Evolutionary conservation across 768 basidiomycete species (phyloP).

Genomic region (Mycena leptocephala): DNA sequence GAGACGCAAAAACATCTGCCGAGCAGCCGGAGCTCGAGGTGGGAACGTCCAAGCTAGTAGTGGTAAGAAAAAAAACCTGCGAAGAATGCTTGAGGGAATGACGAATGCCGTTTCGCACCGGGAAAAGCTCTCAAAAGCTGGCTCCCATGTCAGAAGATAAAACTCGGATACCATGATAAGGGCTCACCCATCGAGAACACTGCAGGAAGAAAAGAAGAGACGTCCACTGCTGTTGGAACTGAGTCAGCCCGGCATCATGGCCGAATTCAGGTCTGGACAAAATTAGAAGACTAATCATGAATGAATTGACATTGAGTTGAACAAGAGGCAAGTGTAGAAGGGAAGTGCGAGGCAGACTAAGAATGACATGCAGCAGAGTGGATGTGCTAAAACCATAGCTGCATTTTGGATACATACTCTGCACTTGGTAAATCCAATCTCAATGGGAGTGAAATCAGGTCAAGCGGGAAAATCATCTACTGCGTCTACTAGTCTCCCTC

Average conservation of each 20-base stretch:
- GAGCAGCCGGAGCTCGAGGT: too few species aligned
- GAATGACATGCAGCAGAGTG: not conserved
- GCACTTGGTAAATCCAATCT: not conserved
- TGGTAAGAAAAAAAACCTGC: not conserved
- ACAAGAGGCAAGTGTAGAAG: not conserved
- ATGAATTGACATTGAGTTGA: not conserved
- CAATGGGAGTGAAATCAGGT: constrained; percentile 1
- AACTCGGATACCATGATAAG: not conserved
- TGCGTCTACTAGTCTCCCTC: not conserved
- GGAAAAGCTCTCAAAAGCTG: not conserved
- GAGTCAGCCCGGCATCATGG: not conserved
- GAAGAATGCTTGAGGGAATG: not conserved
- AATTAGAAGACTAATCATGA: not conserved
- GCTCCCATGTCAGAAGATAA: not conserved
- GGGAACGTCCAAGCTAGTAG: too few species aligned
- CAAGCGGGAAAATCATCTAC: not conserved
- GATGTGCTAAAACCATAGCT: not conserved
- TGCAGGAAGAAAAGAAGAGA: not conserved
- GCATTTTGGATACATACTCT: not conserved
- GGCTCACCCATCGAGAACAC: not conserved
- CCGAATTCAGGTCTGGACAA: not conserved
- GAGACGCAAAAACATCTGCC: too few species aligned
- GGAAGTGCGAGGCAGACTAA: not conserved
- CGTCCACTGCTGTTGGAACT: not conserved
- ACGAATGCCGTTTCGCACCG: not conserved